Base-by-base conservation (phyloP, 768 basidiomycete genomes). In the Leccinum ochraceum region DNA sequence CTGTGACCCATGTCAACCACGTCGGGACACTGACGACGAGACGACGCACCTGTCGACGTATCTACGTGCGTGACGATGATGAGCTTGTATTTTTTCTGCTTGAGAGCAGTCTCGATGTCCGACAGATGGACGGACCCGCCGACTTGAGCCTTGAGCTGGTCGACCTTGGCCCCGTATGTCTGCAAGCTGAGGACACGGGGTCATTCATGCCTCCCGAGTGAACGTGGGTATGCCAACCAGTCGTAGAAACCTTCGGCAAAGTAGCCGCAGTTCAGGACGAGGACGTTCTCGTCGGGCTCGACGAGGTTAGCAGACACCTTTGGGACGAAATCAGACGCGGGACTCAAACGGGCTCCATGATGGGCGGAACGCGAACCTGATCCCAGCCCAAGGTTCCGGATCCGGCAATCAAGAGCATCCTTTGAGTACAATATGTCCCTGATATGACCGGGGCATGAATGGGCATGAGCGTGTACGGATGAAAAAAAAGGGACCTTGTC, bases 321-420 rank as follows among this genome's bases (percentile, higher is more conserved):
- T 54, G 6, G 37, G 63, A 34, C n/a, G 58, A 63, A 32, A 20
- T 64, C 54, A 60, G 17, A 28, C 4, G n/a, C 3, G 22, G 11
- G 7, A 26, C 20, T 10, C 10, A 26, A 13, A 20, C 49, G 28
- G n/a, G 36, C 6, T 37, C 13, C n/a, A n/a, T n/a, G n/a, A 16
- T 2, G 24, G 24, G 9, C 22, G 48, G 20, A 6, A 20, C 22
- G 70, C 82, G 64, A 49, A 83, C 91, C 84, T 93, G 90, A 74
- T 98, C 95, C 95, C 95, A 98, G 30, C 97, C 97, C 36, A 99
- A 81, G 2, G 97, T 98, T 16, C 97, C 97, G 57, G 89, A 92
- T 2, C 97, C 97, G 28, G 95, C 88, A 63, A 98, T 90, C 67
- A 99, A 77, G 81, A 99, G 83, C 91, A 24, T 80, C 77, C 57